Conservation (phyloP, 495 filamentous ascomycete genomes). For the Parachaetomium inaequale region DNA sequence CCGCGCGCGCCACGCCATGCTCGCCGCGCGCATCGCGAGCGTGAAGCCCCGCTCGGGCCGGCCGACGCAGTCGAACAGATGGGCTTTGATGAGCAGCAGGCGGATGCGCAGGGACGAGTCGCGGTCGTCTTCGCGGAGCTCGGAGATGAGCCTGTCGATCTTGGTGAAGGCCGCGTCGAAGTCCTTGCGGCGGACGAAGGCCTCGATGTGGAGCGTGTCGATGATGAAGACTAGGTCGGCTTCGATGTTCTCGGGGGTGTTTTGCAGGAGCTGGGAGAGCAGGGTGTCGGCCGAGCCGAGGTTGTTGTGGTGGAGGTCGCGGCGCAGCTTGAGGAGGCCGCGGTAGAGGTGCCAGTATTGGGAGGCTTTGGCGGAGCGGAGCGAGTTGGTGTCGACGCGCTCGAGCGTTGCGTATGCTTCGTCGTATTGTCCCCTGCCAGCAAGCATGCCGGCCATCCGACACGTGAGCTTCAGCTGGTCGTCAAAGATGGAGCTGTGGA, state of each 20-base stretch:
- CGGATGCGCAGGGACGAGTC: slow-evolving; percentile 74
- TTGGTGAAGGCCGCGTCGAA: slow-evolving; percentile 60
- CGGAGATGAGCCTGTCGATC: slow-evolving; percentile 63
- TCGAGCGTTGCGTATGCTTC: slow-evolving; percentile 66
- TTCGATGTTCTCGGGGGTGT: slow-evolving; percentile 48
- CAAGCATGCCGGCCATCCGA: slow-evolving; percentile 45
- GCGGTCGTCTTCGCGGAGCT: slow-evolving; percentile 63
- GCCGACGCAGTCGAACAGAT: slow-evolving; percentile 64
- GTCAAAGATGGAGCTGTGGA: slow-evolving; percentile 61
- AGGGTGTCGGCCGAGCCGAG: slow-evolving; percentile 64
- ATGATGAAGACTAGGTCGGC: slow-evolving; percentile 70
- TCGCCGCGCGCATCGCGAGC: slow-evolving; percentile 74
- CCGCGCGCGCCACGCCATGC: slow-evolving; percentile 66
- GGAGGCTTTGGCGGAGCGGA: slow-evolving; percentile 72
- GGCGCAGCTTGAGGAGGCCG: slow-evolving; percentile 66
- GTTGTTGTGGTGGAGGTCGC: slow-evolving; percentile 67
- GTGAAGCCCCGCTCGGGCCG: slow-evolving; percentile 80
- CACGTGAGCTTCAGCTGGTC: slow-evolving; percentile 65
- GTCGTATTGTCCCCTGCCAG: slow-evolving; percentile 62
- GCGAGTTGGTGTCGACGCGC: slow-evolving; percentile 57
- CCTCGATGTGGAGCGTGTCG: slow-evolving; percentile 66
- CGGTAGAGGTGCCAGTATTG: slow-evolving; percentile 76
- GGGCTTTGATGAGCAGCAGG: slow-evolving; percentile 72
- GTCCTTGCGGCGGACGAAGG: slow-evolving; percentile 60
- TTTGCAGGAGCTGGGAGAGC: slow-evolving; percentile 56